A percentile compares a stretch with the other conserved stretches of the same genome.
Evolutionary conservation across 176 grass and related monocot genomes (phyloP).

Genomic region (Oryza meyeriana): DNA sequence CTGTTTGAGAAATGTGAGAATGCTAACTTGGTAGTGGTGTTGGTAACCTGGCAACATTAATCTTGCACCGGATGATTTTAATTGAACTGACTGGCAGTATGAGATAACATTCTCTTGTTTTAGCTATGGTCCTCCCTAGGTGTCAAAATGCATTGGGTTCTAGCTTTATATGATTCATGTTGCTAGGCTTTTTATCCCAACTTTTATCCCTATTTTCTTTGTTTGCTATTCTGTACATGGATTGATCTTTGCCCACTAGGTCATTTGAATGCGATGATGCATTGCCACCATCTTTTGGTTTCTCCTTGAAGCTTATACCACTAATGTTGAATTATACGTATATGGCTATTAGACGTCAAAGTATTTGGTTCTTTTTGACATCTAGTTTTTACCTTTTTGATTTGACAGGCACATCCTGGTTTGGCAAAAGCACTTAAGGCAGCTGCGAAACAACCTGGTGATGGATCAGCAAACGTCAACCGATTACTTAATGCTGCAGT

Average conservation of each 20-base stretch:
- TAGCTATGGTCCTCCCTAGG: neutral
- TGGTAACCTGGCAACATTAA: neutral
- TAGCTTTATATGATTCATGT: neutral
- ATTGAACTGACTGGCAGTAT: neutral
- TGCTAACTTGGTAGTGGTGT: neutral
- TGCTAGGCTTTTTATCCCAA: neutral
- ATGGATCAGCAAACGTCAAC: slow-evolving; percentile 37
- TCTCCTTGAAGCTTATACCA: neutral
- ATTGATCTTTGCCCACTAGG: neutral
- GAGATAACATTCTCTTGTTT: neutral
- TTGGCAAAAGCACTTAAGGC: slow-evolving; percentile 76
- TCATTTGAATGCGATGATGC: neutral
- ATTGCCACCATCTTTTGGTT: neutral
- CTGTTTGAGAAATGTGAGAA: neutral
- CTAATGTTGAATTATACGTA: neutral
- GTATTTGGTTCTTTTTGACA: neutral
- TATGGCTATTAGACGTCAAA: neutral
- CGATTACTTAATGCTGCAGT: slow-evolving; percentile 55
- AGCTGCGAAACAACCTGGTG: slow-evolving; percentile 54
- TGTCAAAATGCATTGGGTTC: neutral
- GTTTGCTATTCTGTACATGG: neutral
- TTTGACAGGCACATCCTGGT: slow-evolving; percentile 69
- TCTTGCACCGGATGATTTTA: neutral
- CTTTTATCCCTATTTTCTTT: neutral
- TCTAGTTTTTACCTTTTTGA: slow-evolving; percentile 10